A percentile compares a stretch with the other conserved stretches of the same genome.
Evolutionary conservation across 306 rosid species (phyloP).

Genomic region (Prosopis cineraria): DNA sequence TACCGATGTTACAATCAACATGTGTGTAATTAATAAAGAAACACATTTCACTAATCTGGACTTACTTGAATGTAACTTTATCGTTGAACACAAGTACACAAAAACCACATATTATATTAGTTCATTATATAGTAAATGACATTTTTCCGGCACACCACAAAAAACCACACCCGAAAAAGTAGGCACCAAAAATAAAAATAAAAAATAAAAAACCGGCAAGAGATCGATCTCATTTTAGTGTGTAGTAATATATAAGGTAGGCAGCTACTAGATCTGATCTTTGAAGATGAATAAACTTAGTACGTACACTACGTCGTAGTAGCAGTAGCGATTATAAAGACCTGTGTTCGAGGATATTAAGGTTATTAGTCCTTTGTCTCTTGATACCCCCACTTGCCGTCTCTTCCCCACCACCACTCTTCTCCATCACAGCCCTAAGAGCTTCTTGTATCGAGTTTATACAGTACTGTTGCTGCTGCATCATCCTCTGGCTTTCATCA

Average conservation of each 20-base stretch:
- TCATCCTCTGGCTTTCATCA: constrained; percentile 16
- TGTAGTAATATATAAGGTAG: background rate
- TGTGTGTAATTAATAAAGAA: too few relatives aligned
- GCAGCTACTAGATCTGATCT: background rate
- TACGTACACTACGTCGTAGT: too few relatives aligned
- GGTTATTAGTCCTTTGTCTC: constrained; percentile 85
- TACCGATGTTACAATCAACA: too few relatives aligned
- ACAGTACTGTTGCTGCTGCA: constrained; percentile 45
- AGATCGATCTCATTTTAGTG: constrained; percentile 11
- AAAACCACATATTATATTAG: constrained; percentile 52
- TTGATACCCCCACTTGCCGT: constrained; percentile 69
- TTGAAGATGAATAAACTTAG: constrained; percentile 32
- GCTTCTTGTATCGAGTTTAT: constrained; percentile 85
- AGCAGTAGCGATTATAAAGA: too few relatives aligned
- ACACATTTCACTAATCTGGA: background rate
- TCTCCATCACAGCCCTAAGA: constrained; percentile 85
- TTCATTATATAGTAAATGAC: constrained; percentile 30
- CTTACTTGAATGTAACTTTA: background rate
- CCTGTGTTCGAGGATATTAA: constrained; percentile 59
- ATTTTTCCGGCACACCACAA: constrained; percentile 43
- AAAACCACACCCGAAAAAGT: constrained; percentile 43
- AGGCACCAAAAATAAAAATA: background rate
- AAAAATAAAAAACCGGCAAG: background rate
- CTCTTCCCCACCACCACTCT: constrained; percentile 57
- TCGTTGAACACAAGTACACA: constrained; percentile 24